Base-by-base conservation (phyloP, 768 basidiomycete species). In the Chalciporus chontae region DNA sequence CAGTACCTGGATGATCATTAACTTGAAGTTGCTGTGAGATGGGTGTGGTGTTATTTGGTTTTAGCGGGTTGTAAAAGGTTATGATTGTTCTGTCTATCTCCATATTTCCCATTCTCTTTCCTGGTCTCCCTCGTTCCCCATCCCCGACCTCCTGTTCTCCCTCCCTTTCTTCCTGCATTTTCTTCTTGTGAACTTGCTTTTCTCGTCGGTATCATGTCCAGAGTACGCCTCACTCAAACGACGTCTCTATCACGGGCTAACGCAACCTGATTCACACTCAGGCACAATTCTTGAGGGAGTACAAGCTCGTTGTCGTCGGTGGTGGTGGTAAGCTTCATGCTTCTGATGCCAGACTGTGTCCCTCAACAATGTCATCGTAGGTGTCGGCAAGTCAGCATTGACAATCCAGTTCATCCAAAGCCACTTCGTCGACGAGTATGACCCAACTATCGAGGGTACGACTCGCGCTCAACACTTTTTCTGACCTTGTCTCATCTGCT, bases 331-430 rank as follows among this genome's bases (percentile, higher is more conserved):
- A 63, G 80, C 69, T 47, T 55, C 37, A 8, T 72, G 73, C 48
- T 71, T 74, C 53, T 75, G 2, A 14, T 14, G 17, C 21, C 24
- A 9, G 6, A 8, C 36, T 5, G n/a, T 41, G 3, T 49, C 40
- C 15, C 45, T 46, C 40, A 54, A 3, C 8, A 10, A 17, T 31
- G 13, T 11, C 19, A 43, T 19, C 39, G 19, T 34, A 71, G 71
- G 69, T 51, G 70, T 60, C 50, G 87, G 87, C 31, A 90, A 98
- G 78, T 94, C 91, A 45, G 93, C 92, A 21, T 70, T 96, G 71
- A 97, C 95, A 44, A 96, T 97, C 62, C 95, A 97, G 68, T 98
- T 97, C 76, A 96, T 97, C 59, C 95, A 98, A 65, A 88, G 86
- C 58, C 87, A 90, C 66, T 93, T 93, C 63, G 91, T 94, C 51